Percentiles rank a stretch among this genome's conserved stretches.
These are phyloP conservation scores for Coprinopsis strossmayeri DNA, from an alignment of 768 basidiomycete genomes.

Conservation along the genomic window DNA sequence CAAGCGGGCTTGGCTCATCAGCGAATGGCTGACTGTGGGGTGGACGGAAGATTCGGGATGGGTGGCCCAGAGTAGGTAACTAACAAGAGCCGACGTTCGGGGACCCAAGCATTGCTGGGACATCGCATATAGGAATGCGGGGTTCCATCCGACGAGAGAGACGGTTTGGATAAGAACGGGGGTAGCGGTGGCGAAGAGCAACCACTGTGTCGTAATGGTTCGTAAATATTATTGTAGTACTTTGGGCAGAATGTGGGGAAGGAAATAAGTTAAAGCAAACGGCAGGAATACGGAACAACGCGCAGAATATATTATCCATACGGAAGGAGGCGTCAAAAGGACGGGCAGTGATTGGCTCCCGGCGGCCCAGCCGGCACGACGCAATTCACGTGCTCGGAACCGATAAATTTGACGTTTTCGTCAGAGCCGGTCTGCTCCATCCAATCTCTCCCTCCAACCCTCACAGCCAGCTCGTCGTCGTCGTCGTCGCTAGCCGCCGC, in stretches of 20 bases:
- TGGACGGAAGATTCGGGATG: background rate
- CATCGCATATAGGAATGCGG: background rate
- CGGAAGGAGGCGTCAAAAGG: background rate
- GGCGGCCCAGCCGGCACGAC: background rate
- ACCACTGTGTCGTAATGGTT: too few relatives aligned
- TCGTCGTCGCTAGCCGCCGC: slow-evolving; percentile 27
- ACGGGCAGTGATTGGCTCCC: slow-evolving; percentile 3
- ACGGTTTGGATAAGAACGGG: background rate
- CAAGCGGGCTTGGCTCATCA: background rate
- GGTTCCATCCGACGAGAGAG: too few relatives aligned
- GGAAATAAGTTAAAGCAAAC: background rate
- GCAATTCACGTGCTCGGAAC: slow-evolving; percentile 32
- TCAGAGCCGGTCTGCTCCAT: slow-evolving; percentile 14
- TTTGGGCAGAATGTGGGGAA: too few relatives aligned
- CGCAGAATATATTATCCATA: background rate
- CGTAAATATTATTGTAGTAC: too few relatives aligned
- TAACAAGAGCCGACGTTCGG: background rate
- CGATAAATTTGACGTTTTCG: slow-evolving; percentile 33
- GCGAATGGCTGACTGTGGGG: background rate
- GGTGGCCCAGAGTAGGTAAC: background rate
- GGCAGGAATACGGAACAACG: slow-evolving; percentile 1
- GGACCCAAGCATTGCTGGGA: background rate
- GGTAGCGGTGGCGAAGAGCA: background rate
- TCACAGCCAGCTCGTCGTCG: slow-evolving; percentile 18
- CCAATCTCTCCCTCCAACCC: slow-evolving; percentile 29